Conservation (phyloP, 805 yeast species). For the Candida insectorum region DNA sequence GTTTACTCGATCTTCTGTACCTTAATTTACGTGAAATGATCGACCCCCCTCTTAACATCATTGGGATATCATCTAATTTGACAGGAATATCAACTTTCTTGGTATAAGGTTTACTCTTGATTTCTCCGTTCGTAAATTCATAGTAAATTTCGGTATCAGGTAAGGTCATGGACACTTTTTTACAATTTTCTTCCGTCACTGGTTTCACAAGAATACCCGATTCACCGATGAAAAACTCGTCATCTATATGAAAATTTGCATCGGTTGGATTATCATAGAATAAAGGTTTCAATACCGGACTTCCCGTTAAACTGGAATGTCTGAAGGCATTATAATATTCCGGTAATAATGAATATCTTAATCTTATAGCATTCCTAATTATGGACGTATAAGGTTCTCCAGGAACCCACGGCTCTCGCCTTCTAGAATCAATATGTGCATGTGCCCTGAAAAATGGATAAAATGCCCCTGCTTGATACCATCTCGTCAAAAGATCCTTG, state of each 20-base stretch:
- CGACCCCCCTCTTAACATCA: conserved; percentile 75
- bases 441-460: conserved; percentile 97
- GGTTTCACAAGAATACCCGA: conserved; percentile 79
- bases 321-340: conserved; percentile 76
- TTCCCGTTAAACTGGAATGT: conserved; percentile 55
- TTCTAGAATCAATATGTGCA: conserved; percentile 89
- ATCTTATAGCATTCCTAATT: conserved; percentile 65
- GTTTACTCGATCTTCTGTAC: conserved; percentile 72
- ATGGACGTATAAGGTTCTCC: conserved; percentile 68
- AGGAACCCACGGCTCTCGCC: conserved; percentile 90
- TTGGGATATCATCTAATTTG: conserved; percentile 63
- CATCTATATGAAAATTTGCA: conserved; percentile 60
- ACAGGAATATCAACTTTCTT: conserved; percentile 30
- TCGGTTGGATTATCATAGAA: conserved; percentile 53
- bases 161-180: conserved; percentile 39
- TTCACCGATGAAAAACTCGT: conserved; percentile 76
- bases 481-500: conserved; percentile 74
- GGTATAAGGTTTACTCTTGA: conserved; percentile 6
- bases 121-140: conserved; percentile 43
- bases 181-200: conserved; percentile 54
- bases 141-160: conserved; percentile 59
- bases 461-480: conserved; percentile 97
- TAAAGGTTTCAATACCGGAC: conserved; percentile 71
- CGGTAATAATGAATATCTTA: conserved; percentile 78
- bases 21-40: conserved; percentile 67